Evolutionary conservation across 352 stramenopile species (phyloP).

Genomic region (Pythium insidiosum): DNA sequence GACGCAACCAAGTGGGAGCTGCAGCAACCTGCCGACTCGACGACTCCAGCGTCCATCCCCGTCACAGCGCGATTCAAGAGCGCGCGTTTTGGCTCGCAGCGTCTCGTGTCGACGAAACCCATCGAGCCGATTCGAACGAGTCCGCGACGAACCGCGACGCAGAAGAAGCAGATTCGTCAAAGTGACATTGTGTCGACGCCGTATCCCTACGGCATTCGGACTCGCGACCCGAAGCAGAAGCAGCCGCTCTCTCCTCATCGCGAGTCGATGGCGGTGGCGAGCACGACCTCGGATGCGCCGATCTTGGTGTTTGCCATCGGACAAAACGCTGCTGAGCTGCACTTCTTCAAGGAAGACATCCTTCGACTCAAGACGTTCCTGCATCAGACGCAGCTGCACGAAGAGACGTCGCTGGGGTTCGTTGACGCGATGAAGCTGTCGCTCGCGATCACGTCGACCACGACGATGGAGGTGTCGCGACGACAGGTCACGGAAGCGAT

Average conservation of each 20-base stretch:
- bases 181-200: slow-evolving; percentile 77
- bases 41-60: slow-evolving; percentile 9
- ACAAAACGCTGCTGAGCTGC: slow-evolving; percentile 55
- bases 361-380: slow-evolving; percentile 53
- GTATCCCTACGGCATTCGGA: slow-evolving; percentile 21
- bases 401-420: slow-evolving; percentile 23
- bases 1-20: slow-evolving; percentile 81
- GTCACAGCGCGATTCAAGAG: too few relatives aligned
- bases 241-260: slow-evolving; percentile 13
- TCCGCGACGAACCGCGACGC: slow-evolving; percentile 34
- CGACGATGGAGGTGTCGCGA: slow-evolving; percentile 23
- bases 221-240: slow-evolving; percentile 3
- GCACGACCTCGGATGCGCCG: slow-evolving; percentile 54
- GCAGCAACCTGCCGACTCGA: slow-evolving; percentile 29
- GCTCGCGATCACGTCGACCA: slow-evolving; percentile 17
- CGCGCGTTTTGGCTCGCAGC: slow-evolving; percentile 35
- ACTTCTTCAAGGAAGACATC: slow-evolving; percentile 82
- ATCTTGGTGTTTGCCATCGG: slow-evolving; percentile 80
- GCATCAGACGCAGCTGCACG: slow-evolving; percentile 54
- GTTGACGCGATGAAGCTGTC: slow-evolving; percentile 15
- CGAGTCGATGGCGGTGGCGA: slow-evolving; percentile 36
- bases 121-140: slow-evolving; percentile 49
- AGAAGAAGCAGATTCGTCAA: slow-evolving; percentile 66
- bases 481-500: slow-evolving; percentile 42
- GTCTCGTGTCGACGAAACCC: slow-evolving; percentile 22